Base-by-base conservation (phyloP, 1,139 yeast genomes). In the Arxiozyma heterogenica region DNA sequence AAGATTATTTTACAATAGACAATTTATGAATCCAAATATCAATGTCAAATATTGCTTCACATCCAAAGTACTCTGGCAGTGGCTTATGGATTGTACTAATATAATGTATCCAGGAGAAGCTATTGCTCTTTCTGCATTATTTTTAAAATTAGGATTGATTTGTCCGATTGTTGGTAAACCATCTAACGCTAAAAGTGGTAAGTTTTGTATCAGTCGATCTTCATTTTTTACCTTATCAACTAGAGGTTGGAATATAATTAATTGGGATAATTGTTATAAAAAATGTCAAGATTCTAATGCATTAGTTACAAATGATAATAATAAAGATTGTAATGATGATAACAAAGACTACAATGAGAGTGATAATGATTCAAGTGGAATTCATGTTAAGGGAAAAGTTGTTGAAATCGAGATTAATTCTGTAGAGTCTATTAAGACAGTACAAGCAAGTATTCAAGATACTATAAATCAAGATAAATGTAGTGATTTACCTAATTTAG, bases 71-170 rank as follows among this genome's bases (percentile, higher is more conserved):
- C 74, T 86, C 1, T 76, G 83, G 68, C 96, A 89, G 64, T 93
- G 97, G 96, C 63, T 91, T 20, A 76, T 84, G 79, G 98, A 91
- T 59, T 91, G 97, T 64, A 85, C 96, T 0, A 94, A 88, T 63
- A 73, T 84, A 1, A 69, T 83, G 58, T 75, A 76, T 53, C 67
- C 73, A 0, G 71, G 73, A 3, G 95, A 88, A 58, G 96, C 93
- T 0, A 64, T 73, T 0, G 77, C 77, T 17, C 70, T 91, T 17
- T 83, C 85, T 0, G 73, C 76, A n/a, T 68, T 80, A 42, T 78
- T 91, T 58, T 58, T 84, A 22, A 73, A 71, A 41, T 67, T 74
- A 41, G 78, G 77, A 0, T 71, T 86, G 9, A 71, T 90, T 12
- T 70, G 67, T 50, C 79, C 80, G 0, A 71, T 77, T 11, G 58